These are phyloP conservation scores for Ceriops zippeliana DNA, from an alignment of 345 rosid species.

Conservation along the genomic window DNA sequence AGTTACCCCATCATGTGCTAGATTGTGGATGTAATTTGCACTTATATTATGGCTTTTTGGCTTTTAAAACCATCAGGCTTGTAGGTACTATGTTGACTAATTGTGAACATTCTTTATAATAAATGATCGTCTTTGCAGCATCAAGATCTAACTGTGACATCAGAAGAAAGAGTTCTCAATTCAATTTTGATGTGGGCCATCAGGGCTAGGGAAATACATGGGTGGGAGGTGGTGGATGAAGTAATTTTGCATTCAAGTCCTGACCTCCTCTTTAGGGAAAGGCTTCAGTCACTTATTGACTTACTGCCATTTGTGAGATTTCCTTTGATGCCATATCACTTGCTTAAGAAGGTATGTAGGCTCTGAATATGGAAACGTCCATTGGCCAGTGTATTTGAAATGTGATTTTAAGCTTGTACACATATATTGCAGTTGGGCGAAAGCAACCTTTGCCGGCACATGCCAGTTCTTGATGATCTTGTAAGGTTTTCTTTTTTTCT, in stretches of 20 bases:
- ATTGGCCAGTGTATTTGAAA: neutral
- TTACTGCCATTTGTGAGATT: slow-evolving; percentile 72
- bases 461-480: slow-evolving; percentile 42
- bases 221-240: slow-evolving; percentile 74
- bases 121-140: slow-evolving; percentile 56
- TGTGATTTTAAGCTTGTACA: slow-evolving; percentile 8
- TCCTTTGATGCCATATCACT: slow-evolving; percentile 57
- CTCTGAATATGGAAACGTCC: slow-evolving; percentile 13
- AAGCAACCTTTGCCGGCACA: slow-evolving; percentile 52
- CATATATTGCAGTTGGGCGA: slow-evolving; percentile 59
- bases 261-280: slow-evolving; percentile 53
- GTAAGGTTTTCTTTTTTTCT: slow-evolving; percentile 43
- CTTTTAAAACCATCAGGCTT: neutral
- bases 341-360: slow-evolving; percentile 65
- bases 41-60: neutral
- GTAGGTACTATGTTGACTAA: neutral
- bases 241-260: slow-evolving; percentile 36
- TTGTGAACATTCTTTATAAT: slow-evolving; percentile 14
- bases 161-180: slow-evolving; percentile 85
- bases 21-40: neutral
- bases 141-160: slow-evolving; percentile 85
- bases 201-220: slow-evolving; percentile 52
- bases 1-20: neutral
- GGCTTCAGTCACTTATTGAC: slow-evolving; percentile 54
- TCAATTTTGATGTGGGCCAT: slow-evolving; percentile 91